These are phyloP conservation scores for Microsporum canis DNA, from an alignment of 2,329 filamentous ascomycete genomes.

Conservation along the genomic window DNA sequence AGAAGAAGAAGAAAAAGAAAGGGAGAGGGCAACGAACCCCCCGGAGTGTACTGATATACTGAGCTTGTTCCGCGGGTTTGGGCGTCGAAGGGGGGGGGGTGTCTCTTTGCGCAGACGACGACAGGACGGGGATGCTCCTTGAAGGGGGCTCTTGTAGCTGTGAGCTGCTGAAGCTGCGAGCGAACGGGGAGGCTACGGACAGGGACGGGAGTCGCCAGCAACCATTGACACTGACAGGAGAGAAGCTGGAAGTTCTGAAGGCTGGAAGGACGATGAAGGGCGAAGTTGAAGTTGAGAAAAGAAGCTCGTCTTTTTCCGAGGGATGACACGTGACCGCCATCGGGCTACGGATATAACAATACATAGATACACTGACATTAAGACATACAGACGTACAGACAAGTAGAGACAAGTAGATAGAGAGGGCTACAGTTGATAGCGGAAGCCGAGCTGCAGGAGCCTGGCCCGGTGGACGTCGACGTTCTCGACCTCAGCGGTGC, in stretches of 20 bases:
- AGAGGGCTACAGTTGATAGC: slow-evolving; percentile 26
- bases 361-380: background rate
- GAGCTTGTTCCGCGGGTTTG: too few relatives aligned
- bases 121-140: too few relatives aligned
- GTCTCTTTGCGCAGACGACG: too few relatives aligned
- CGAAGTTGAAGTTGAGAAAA: background rate
- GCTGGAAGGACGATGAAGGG: background rate
- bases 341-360: background rate
- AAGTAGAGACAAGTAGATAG: background rate
- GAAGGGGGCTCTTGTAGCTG: too few relatives aligned
- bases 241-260: background rate
- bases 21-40: too few relatives aligned
- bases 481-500: slow-evolving; percentile 43
- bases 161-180: background rate
- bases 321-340: background rate
- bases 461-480: slow-evolving; percentile 41
- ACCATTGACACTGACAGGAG: background rate
- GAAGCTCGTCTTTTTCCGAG: background rate
- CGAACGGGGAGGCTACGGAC: background rate
- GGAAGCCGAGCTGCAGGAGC: slow-evolving; percentile 44
- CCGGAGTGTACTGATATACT: too few relatives aligned
- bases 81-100: too few relatives aligned
- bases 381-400: background rate
- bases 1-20: too few relatives aligned
- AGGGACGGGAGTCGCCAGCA: background rate